A percentile compares a stretch with the other conserved stretches of the same genome.
Evolutionary conservation across 179 eudicot species (phyloP).

Genomic region (Heliamphora pulchella): DNA sequence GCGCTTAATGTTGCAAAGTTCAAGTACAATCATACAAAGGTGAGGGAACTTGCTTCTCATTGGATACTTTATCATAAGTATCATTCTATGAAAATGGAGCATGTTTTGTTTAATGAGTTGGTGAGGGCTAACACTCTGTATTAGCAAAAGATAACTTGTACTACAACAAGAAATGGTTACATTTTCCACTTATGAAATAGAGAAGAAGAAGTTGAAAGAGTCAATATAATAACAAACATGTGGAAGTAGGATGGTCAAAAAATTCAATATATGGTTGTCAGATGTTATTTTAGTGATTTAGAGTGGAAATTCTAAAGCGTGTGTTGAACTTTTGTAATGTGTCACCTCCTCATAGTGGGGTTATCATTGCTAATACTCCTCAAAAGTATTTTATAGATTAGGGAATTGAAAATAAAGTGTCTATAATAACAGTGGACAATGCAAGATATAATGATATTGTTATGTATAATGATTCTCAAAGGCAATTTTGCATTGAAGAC

Average conservation of each 20-base stretch:
- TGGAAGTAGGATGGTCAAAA: constrained; percentile 15
- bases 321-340: constrained; percentile 16
- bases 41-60: not conserved
- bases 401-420: constrained; percentile 15
- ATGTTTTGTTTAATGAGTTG: not conserved
- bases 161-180: not conserved
- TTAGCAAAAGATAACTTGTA: not conserved
- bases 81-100: not conserved
- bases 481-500: not conserved
- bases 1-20: not conserved
- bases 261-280: constrained; percentile 6
- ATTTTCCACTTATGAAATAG: not conserved
- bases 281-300: not conserved
- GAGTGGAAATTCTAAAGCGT: constrained; percentile 20
- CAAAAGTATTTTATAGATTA: too few relatives aligned
- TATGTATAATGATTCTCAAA: not conserved
- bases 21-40: not conserved
- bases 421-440: constrained; percentile 20
- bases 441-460: constrained; percentile 15
- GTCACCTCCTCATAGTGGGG: constrained; percentile 14
- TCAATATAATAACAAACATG: constrained; percentile 8
- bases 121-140: not conserved
- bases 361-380: too few relatives aligned
- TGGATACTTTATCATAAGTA: not conserved
- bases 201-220: not conserved